Conservation (phyloP, 2,329 filamentous ascomycete genomes). For the Fusarium sp. region DNA sequence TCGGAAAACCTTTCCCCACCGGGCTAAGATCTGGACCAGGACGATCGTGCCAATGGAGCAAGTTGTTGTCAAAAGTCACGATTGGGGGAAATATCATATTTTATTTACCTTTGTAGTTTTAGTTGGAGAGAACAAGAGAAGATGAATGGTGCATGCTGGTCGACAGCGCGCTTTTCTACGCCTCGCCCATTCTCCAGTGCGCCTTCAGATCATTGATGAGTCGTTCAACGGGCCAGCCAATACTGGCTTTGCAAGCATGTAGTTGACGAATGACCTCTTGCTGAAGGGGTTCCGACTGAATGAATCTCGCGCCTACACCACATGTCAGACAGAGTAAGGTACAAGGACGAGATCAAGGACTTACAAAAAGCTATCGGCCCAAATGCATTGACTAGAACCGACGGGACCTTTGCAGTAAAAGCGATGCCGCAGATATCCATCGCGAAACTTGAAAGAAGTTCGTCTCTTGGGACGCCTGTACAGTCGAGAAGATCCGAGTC, state of each 20-base stretch:
- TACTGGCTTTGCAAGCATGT: conserved; percentile 50
- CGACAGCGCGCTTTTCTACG: not conserved
- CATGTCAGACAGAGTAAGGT: not conserved
- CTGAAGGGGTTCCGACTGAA: conserved; percentile 43
- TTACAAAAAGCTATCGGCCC: conserved; percentile 61
- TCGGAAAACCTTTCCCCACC: conserved; percentile 42
- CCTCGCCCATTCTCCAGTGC: conserved; percentile 40
- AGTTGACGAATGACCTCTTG: conserved; percentile 51
- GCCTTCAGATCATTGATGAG: conserved; percentile 49
- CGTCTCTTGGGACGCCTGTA: conserved; percentile 11
- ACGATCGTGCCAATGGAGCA: not conserved
- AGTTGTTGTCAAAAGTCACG: not conserved
- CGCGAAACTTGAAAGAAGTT: conserved; percentile 52
- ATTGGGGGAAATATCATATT: not conserved
- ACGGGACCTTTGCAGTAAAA: conserved; percentile 56
- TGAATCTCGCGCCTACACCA: conserved; percentile 48
- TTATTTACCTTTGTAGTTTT: no score
- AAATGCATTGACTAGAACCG: conserved; percentile 61
- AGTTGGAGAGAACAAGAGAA: no score
- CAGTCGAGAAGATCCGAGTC: not conserved
- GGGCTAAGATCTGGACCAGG: not conserved
- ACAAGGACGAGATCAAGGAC: conserved; percentile 16
- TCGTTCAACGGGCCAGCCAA: conserved; percentile 56
- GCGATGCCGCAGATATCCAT: conserved; percentile 58
- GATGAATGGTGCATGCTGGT: not conserved